These are phyloP conservation scores for Globisporangium cystogenes DNA, from an alignment of 352 stramenopile species.

Conservation along the genomic window DNA sequence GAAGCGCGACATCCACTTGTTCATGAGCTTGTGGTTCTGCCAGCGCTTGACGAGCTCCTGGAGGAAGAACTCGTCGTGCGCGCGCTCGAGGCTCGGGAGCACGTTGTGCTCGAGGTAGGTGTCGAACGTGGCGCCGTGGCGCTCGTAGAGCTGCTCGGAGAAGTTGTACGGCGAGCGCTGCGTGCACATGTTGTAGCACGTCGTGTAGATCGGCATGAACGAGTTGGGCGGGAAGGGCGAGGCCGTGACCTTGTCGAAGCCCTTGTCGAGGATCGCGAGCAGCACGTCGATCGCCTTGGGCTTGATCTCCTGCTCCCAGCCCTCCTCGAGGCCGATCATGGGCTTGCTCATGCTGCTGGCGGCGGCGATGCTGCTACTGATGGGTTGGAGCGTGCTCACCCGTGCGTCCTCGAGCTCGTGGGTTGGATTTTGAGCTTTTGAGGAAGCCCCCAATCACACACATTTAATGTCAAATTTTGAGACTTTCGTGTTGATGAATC, in stretches of 20 bases:
- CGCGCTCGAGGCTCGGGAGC: slow-evolving; percentile 81
- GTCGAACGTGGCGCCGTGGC: slow-evolving; percentile 91
- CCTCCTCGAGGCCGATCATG: slow-evolving; percentile 83
- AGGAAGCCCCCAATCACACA: too few species aligned
- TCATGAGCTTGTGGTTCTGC: slow-evolving; percentile 99
- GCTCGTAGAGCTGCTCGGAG: slow-evolving; percentile 98
- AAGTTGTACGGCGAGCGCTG: slow-evolving; percentile 99
- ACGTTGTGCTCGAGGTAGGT: slow-evolving; percentile 89
- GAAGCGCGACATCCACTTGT: slow-evolving; percentile 99
- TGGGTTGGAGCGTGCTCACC: too few species aligned
- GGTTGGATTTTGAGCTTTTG: too few species aligned
- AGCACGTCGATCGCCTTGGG: slow-evolving; percentile 87
- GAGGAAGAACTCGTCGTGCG: slow-evolving; percentile 94
- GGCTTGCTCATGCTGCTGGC: slow-evolving; percentile 56
- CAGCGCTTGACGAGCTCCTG: slow-evolving; percentile 96
- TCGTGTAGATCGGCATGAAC: slow-evolving; percentile 90
- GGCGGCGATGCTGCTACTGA: too few species aligned
- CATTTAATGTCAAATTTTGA: too few species aligned
- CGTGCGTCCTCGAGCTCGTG: too few species aligned
- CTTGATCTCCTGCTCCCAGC: slow-evolving; percentile 87
- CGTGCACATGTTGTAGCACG: slow-evolving; percentile 99
- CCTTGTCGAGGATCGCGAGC: slow-evolving; percentile 80
- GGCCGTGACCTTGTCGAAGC: slow-evolving; percentile 76
- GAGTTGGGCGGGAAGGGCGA: slow-evolving; percentile 79
- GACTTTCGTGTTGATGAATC: too few species aligned